These are phyloP conservation scores for Narthecium ossifragum DNA, from an alignment of 106 monocot genomes.

Conservation along the genomic window DNA sequence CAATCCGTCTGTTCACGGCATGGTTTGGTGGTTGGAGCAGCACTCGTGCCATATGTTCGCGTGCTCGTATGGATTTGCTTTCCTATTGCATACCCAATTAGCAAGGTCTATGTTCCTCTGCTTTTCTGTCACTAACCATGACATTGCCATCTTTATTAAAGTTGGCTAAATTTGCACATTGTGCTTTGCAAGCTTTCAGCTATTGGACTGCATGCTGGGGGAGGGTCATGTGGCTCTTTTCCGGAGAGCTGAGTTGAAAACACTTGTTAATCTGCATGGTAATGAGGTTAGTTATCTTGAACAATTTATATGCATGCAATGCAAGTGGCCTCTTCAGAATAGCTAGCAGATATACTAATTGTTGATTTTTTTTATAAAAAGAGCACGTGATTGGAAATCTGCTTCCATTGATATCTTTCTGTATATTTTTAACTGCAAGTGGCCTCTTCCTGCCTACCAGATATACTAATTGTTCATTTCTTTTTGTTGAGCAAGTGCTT, in stretches of 20 bases:
- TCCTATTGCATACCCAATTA: constrained; percentile 93
- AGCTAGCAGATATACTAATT: no score
- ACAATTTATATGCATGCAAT: no score
- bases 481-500: no score
- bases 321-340: no score
- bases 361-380: no score
- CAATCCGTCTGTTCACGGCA: constrained; percentile 84
- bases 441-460: no score
- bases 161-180: no score
- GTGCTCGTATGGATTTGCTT: constrained; percentile 87
- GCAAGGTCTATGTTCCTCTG: constrained; percentile 53
- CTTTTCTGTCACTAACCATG: neutral
- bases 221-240: constrained; percentile 79
- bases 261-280: constrained; percentile 86
- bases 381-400: no score
- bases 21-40: constrained; percentile 89
- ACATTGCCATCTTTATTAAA: neutral
- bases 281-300: constrained; percentile 70
- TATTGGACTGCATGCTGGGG: constrained; percentile 80
- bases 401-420: no score
- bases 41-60: constrained; percentile 70
- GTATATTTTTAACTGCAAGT: no score
- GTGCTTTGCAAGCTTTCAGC: constrained; percentile 26
- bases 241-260: constrained; percentile 95
- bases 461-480: no score